Percentiles rank a stretch among this genome's conserved stretches.
Conservation (phyloP, 1,139 yeast genomes). For the Saccharomycopsis hybrid region DNA sequence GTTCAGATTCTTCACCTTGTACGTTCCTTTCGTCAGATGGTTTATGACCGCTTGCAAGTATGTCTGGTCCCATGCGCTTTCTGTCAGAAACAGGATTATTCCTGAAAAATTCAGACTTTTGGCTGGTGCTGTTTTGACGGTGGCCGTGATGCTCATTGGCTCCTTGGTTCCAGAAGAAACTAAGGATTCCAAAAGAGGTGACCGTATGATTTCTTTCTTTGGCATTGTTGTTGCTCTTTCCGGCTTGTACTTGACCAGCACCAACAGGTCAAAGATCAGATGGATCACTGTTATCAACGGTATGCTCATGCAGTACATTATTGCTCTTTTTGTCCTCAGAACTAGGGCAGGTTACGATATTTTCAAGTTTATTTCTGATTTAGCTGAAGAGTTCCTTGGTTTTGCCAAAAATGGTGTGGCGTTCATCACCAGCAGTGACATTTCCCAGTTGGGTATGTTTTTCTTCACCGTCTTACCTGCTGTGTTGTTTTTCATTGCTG, state of each 20-base stretch:
- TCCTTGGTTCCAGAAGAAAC: slow-evolving; percentile 52
- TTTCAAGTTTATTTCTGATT: slow-evolving; percentile 53
- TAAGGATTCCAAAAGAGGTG: slow-evolving; percentile 41
- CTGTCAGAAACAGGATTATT: slow-evolving; percentile 36
- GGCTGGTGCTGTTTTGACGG: slow-evolving; percentile 40
- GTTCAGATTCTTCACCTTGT: slow-evolving; percentile 52
- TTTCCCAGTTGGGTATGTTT: slow-evolving; percentile 41
- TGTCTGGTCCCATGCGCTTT: slow-evolving; percentile 40
- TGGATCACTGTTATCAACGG: slow-evolving; percentile 65
- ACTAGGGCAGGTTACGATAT: slow-evolving; percentile 58
- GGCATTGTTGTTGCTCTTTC: slow-evolving; percentile 47
- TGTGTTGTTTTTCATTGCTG: slow-evolving; percentile 58
- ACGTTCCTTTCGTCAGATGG: slow-evolving; percentile 36
- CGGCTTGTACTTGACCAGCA: slow-evolving; percentile 43
- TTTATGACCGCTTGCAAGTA: slow-evolving; percentile 28
- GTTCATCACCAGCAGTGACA: slow-evolving; percentile 42
- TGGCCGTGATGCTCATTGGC: slow-evolving; percentile 46
- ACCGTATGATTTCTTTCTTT: slow-evolving; percentile 55
- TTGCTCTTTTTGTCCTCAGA: slow-evolving; percentile 57
- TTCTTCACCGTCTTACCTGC: slow-evolving; percentile 59
- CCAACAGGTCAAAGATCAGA: slow-evolving; percentile 39
- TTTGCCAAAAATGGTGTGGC: slow-evolving; percentile 61
- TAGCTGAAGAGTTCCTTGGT: slow-evolving; percentile 56
- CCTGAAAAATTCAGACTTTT: slow-evolving; percentile 38
- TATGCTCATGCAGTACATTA: slow-evolving; percentile 53